Base-by-base conservation (phyloP, 2,329 filamentous ascomycete species). In the Alternaria triticimaculans region DNA sequence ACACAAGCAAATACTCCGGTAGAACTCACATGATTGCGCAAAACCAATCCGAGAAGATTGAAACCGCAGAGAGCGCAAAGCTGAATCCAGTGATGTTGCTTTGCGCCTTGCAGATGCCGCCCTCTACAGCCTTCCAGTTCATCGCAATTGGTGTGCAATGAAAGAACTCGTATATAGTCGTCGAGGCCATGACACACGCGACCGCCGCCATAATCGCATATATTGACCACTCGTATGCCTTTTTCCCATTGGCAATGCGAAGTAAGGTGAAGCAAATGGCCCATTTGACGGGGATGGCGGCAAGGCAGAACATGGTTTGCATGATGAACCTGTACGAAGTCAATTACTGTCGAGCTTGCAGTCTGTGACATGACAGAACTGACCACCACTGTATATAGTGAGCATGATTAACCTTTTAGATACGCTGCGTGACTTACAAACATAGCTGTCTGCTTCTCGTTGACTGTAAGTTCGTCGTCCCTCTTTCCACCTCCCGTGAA, bases 181-280 rank as follows among this genome's bases (percentile, higher is more conserved):
- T 77, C 46, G 78, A 74, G 12, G 75, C 67, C 15, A 74, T 71
- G 21, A 75, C 74, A 9, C 75, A 15, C 28, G 74, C 72, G 6
- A 73, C 56, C 6, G 75, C 70, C n/a, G 58, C 66, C 20, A 73
- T 72, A 53, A 76, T 68, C 25, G 59, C 63, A 50, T 73, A 80
- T 1, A 77, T 70, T 5, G 68, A 63, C 20, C 63, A 64, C n/a
- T 65, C 60, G 30, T 74, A 79, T 9, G 58, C 60, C 18, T 68
- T 72, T 57, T 73, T 72, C 1, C 71, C 72, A 4, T 69, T 69
- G 18, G 76, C 76, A 33, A 78, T 73, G 12, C 77, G 75, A 23
- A 77, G 72, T n/a, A 79, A 63, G 59, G 75, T 78, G 54, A 78
- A 74, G 11, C 74, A 72, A 48, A 80, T 78, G 53, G 72, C 73